Evolutionary conservation across 179 eudicot species (phyloP), one percentile per base, ranked within the genome.

Genomic region (Dionaea muscipula): DNA sequence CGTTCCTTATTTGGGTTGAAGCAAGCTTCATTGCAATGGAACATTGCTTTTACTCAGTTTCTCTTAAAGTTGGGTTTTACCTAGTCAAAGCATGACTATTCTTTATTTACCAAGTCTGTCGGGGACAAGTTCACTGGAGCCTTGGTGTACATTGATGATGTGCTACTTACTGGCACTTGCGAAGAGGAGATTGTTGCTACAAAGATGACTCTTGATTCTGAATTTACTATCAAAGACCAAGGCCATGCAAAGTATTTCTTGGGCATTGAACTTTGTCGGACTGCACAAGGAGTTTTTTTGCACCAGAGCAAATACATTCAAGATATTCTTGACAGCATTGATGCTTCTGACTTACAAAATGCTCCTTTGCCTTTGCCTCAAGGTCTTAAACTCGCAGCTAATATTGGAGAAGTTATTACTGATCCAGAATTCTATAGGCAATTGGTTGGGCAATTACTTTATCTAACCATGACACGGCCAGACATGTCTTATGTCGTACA

Each of bases 171-270:
- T 4, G 57, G 41, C 14, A 8, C 20, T 25, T 27, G 41, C 1
- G 0, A n/a, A n/a, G n/a, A n/a, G n/a, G n/a, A n/a, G n/a, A n/a
- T n/a, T n/a, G n/a, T n/a, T n/a, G n/a, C n/a, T n/a, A n/a, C n/a
- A n/a, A n/a, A 27, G 7, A 17, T 19, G 14, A 13, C 14, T 15
- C 49, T 19, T 26, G 27, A 15, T 14, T 10, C 20, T 5, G 18
- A 8, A 9, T 33, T 53, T 19, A 53, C 19, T n/a, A 33, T 33
- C 57, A 53, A 53, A 13, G 57, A 53, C 24, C 17, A 27, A n/a
- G n/a, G n/a, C n/a, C n/a, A n/a, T n/a, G n/a, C 15, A 4, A 13
- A 11, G 2, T 53, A 53, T 31, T 53, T 53, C 23, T 40, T 53
- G 2, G 57, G 57, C 3, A 14, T 53, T 9, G 41, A 53, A 2